A percentile compares a stretch with the other conserved stretches of the same genome.
These are phyloP conservation scores for Marasmius sp. DNA, from an alignment of 1,284 basidiomycete genomes.

Conservation along the genomic window DNA sequence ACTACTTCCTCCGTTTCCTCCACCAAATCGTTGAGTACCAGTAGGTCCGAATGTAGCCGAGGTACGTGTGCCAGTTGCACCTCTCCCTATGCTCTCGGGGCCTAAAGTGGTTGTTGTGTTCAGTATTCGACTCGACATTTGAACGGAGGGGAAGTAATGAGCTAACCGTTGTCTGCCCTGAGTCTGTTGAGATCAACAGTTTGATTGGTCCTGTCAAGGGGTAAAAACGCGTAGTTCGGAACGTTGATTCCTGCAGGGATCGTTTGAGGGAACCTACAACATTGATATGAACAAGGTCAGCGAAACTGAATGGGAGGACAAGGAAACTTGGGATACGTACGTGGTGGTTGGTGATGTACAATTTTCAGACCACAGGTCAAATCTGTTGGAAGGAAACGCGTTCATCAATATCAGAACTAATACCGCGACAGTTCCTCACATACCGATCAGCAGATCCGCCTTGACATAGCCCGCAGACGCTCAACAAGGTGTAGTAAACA, in stretches of 20 bases:
- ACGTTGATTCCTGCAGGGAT: background rate
- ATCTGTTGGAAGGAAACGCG: constrained; percentile 15
- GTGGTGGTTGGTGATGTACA: background rate
- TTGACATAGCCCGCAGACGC: constrained; percentile 1
- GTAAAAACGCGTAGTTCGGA: background rate
- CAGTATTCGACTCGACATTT: background rate
- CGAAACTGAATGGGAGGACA: background rate
- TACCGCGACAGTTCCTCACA: no score
- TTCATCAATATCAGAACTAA: background rate
- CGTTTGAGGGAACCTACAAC: background rate
- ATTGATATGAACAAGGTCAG: background rate
- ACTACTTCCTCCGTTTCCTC: background rate
- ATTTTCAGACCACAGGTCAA: background rate
- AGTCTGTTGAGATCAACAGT: background rate
- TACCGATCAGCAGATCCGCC: background rate
- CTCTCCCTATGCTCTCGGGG: background rate
- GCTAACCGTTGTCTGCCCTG: background rate
- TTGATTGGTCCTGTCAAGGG: background rate
- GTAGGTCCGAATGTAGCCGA: background rate
- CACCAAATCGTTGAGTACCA: background rate
- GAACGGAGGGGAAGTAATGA: background rate
- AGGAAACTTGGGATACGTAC: background rate
- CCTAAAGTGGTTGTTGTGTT: background rate
- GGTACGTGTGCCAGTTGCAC: background rate
- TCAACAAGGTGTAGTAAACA: constrained; percentile 1